Evolutionary conservation across 129 eudicot species (phyloP).

Genomic region (Flaveria ramosissima): DNA sequence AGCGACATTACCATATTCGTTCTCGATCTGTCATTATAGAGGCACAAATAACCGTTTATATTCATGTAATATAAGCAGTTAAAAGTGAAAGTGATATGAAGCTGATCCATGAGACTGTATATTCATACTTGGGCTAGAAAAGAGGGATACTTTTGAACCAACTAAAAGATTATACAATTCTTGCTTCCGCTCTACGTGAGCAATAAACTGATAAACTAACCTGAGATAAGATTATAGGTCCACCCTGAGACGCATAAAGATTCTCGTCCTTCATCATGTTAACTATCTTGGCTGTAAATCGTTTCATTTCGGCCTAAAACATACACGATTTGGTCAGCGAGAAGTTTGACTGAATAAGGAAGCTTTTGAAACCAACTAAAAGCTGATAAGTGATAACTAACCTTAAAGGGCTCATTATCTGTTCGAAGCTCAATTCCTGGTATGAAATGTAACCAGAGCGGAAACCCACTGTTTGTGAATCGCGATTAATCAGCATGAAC

Average conservation of each 20-base stretch:
- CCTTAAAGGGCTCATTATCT: slow-evolving; percentile 95
- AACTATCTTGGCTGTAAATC: slow-evolving; percentile 87
- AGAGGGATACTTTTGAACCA: too few relatives aligned
- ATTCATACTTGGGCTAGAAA: too few relatives aligned
- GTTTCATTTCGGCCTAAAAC: slow-evolving; percentile 81
- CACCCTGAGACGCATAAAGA: slow-evolving; percentile 93
- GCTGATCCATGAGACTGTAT: too few relatives aligned
- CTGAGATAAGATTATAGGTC: slow-evolving; percentile 95
- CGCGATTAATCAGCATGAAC: background rate
- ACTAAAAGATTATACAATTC: background rate
- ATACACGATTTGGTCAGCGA: slow-evolving; percentile 5
- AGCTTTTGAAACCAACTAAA: background rate
- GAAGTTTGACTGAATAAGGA: background rate
- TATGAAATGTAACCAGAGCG: slow-evolving; percentile 90
- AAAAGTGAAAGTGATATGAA: too few relatives aligned
- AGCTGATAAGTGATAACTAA: slow-evolving; percentile 8
- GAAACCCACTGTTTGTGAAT: slow-evolving; percentile 76
- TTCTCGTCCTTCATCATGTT: slow-evolving; percentile 84
- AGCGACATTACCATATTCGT: slow-evolving; percentile 85
- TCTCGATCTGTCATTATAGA: slow-evolving; percentile 66
- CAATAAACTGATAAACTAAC: slow-evolving; percentile 37
- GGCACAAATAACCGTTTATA: background rate
- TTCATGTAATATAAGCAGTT: background rate
- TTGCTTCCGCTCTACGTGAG: background rate
- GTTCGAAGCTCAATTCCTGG: slow-evolving; percentile 84